phyloP scores from a whole-genome alignment of 768 basidiomycete genomes.

The Rhizopogon vinicolor region DNA sequence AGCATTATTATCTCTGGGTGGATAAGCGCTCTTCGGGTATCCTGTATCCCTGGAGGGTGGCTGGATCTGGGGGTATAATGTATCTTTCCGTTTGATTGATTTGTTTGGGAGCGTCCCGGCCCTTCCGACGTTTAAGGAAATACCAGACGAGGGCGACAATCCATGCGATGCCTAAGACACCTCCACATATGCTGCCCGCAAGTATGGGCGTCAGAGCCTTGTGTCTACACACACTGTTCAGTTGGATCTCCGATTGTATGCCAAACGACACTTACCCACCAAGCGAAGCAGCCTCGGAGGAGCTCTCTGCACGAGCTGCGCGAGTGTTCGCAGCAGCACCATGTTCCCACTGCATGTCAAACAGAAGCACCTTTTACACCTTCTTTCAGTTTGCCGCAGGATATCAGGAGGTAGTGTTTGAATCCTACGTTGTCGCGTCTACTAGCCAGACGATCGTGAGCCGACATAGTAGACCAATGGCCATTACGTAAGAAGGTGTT shows the following conservation, averaged over 20 bases:
- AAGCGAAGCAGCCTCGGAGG: conserved; percentile 37
- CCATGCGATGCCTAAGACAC: conserved; percentile 38
- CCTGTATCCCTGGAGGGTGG: conserved; percentile 47
- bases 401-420: background rate
- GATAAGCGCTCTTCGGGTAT: conserved; percentile 33
- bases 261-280: conserved; percentile 26
- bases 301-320: conserved; percentile 18
- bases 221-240: conserved; percentile 29
- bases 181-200: conserved; percentile 55
- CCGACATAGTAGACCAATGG: no score
- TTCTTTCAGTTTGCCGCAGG: background rate
- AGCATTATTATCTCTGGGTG: conserved; percentile 1
- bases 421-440: background rate
- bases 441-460: no score
- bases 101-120: conserved; percentile 35
- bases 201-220: conserved; percentile 57
- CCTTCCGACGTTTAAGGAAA: conserved; percentile 50
- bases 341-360: background rate
- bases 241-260: background rate
- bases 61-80: conserved; percentile 66
- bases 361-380: background rate
- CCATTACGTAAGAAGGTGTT: no score
- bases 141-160: conserved; percentile 54
- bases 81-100: conserved; percentile 40
- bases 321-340: background rate